Base-by-base conservation (phyloP, 2,329 filamentous ascomycete species). In the Gyromitra esculenta region DNA sequence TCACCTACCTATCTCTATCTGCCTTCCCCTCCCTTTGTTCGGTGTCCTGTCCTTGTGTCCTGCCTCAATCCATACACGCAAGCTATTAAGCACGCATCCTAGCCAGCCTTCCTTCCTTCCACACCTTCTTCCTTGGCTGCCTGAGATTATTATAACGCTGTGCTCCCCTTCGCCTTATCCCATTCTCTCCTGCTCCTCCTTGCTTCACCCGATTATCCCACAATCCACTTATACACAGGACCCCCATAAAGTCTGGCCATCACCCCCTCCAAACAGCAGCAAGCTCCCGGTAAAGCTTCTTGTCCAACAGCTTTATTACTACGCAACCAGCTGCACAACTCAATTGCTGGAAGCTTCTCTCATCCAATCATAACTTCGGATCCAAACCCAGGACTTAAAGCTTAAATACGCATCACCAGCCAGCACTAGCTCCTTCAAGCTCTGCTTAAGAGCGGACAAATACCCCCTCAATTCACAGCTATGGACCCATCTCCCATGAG, bases 61-160 rank as follows among this genome's bases (percentile, higher is more conserved):
- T 79, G 77, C 75, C 77, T 76, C 75, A 75, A 75, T 73, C 70
- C 65, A 75, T 52, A 70, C 66, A 76, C 77, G 77, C 77, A 77
- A 77, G 75, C 71, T 69, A 65, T 77, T 77, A 77, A 74, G 72
- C 75, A 77, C 64, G 48, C 75, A 77, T 50, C 71, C 75, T 65
- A 13, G 72, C 50, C 72, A 70, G 64, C 66, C 35, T 73, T 50
- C 39, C 72, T 74, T 69, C 59, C 35, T 72, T 50, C 72, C 65
- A 72, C 67, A 54, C 70, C 60, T 75, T 63, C 65, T 75, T 69
- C 66, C 73, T 59, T 75, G 67, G 52, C 72, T 75, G 68, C 67
- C 74, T 78, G 50, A 74, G 62, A 60, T 64, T 77, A 75, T 77
- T 79, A 79, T 78, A 77, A 77, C 75, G 67, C 71, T 59, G 75